Evolutionary conservation across 495 filamentous ascomycete genomes (phyloP), one percentile per base, ranked within the genome.

Genomic region (Aspergillus ellipticus): DNA sequence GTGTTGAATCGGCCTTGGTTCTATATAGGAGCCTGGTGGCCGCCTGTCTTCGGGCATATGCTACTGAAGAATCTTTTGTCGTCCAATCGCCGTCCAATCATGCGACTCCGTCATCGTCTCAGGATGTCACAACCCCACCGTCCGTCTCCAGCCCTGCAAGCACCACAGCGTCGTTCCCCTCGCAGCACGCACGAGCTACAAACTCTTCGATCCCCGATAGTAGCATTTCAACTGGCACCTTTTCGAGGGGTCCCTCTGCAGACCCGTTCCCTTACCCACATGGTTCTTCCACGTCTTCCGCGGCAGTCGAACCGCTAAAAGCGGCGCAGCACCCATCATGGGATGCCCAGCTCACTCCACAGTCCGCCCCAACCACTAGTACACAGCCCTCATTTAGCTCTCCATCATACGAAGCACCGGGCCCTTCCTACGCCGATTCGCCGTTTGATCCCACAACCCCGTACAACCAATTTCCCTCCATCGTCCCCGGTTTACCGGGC

Each of bases 11-110:
- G n/a, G 92, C 91, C 15, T 79, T 87, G 9, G 77, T 90, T 59
- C 79, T 96, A 20, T 96, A 96, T 66, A 72, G 74, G 15, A 89
- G 85, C 51, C 80, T 97, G 26, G 84, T 92, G n/a, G 79, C 78
- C 45, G 91, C 91, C 17, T 92, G 89, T 60, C 71, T 96, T 61
- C 89, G 86, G 65, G 88, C 88, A 57, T 97, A 93, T 69, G 82
- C 86, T 51, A 85, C 84, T 33, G 82, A 85, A 39, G 77, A 85
- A 35, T 84, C 84, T 3, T 85, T 85, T 47, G 79, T 85, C 16
- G 81, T 87, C 10, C 82, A 79, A 21, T 89, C 87, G 0, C 83
- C 85, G 29, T 79, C 81, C 35, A 78, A 66, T 22, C 74, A 69
- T 61, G 66, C 74, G 19, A 78, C 75, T n/a, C 75, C 77, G 5